phyloP scores from a whole-genome alignment of 2,329 filamentous ascomycete species.

The Phialemoniopsis sp. region DNA sequence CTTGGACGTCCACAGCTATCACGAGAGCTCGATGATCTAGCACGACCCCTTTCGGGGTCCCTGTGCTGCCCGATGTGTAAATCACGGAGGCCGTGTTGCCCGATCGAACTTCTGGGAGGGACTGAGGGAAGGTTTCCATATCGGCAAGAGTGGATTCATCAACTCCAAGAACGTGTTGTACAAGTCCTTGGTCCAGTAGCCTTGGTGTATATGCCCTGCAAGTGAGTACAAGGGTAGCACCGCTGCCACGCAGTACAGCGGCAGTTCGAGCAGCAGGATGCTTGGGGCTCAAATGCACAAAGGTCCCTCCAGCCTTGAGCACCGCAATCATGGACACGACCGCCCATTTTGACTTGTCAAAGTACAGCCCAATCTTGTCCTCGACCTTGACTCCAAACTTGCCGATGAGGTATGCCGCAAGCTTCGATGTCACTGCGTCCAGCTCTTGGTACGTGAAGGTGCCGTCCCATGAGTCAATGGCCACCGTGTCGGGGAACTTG shows the following conservation, averaged over 20 bases:
- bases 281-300: too few relatives aligned
- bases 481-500: conserved; percentile 13
- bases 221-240: too few relatives aligned
- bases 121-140: too few relatives aligned
- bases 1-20: not conserved
- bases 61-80: conserved; percentile 52
- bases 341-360: not conserved
- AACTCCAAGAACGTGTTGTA: too few relatives aligned
- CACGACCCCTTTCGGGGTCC: conserved; percentile 46
- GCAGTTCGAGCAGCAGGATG: too few relatives aligned
- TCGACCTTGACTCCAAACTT: not conserved
- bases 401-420: not conserved
- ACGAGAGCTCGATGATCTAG: conserved; percentile 14
- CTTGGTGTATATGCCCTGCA: too few relatives aligned
- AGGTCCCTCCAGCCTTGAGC: not conserved
- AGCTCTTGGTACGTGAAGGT: not conserved
- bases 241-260: too few relatives aligned
- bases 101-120: too few relatives aligned
- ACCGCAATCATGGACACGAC: not conserved
- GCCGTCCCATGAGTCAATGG: not conserved
- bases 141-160: too few relatives aligned
- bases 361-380: not conserved
- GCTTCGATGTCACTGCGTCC: not conserved
- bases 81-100: conserved; percentile 33
- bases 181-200: too few relatives aligned